Evolutionary conservation across 202 grass and related monocot genomes (phyloP).

Genomic region (Sporobolus alterniflorus): DNA sequence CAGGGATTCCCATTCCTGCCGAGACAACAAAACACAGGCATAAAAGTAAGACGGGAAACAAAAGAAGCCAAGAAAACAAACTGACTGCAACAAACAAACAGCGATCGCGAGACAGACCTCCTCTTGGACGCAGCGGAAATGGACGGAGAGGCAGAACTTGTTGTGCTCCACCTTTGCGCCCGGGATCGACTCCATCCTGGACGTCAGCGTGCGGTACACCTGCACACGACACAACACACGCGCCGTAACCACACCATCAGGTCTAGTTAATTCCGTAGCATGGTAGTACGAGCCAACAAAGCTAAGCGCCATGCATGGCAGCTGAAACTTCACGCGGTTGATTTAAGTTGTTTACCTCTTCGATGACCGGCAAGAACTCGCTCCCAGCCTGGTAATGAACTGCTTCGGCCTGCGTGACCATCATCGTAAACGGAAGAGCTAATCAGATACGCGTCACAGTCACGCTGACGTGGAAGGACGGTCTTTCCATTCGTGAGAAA

Average conservation of each 20-base stretch:
- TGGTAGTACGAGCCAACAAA: too few relatives aligned
- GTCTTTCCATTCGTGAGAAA: neutral
- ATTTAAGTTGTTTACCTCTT: neutral
- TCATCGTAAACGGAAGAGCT: too few relatives aligned
- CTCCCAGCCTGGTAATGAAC: slow-evolving; percentile 17
- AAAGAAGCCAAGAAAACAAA: too few relatives aligned
- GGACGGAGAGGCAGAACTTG: slow-evolving; percentile 72
- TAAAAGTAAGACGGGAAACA: too few relatives aligned
- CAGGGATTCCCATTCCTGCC: slow-evolving; percentile 50
- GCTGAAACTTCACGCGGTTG: neutral
- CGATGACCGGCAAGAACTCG: slow-evolving; percentile 21
- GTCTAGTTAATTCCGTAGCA: too few relatives aligned
- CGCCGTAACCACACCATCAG: neutral
- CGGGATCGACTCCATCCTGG: slow-evolving; percentile 36
- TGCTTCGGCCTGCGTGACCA: neutral
- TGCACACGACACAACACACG: neutral
- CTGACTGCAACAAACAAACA: too few relatives aligned
- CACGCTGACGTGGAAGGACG: neutral
- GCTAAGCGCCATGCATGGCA: neutral
- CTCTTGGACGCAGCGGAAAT: slow-evolving; percentile 62
- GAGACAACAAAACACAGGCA: too few relatives aligned
- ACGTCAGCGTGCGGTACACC: slow-evolving; percentile 44
- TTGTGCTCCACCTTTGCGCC: slow-evolving; percentile 69
- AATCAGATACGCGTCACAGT: too few relatives aligned
- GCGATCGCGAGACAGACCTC: slow-evolving; percentile 24